Evolutionary conservation across 164 flowering plant species (phyloP).

Genomic region (Magnolia sinica): DNA sequence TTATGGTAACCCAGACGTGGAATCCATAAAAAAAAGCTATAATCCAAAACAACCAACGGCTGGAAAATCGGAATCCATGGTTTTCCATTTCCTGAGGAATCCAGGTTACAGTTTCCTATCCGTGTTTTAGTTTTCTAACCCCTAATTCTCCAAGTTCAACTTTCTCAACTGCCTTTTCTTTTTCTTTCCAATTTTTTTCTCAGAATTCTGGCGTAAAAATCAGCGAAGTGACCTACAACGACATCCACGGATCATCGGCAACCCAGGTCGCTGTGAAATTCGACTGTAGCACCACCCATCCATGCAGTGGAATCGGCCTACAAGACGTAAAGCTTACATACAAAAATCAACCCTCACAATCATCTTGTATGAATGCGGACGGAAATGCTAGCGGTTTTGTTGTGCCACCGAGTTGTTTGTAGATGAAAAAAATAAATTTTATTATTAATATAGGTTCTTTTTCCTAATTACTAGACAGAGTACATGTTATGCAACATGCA

Average conservation of each 20-base stretch:
- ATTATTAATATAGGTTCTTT: no score
- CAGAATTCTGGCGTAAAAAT: conserved; percentile 43
- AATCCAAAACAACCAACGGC: no score
- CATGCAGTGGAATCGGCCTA: conserved; percentile 37
- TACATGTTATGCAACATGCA: no score
- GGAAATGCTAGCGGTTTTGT: conserved; percentile 18
- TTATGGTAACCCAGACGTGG: no score
- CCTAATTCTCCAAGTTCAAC: not conserved
- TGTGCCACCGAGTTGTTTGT: conserved; percentile 8
- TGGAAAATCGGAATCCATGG: no score
- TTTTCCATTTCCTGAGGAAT: no score
- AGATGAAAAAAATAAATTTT: conserved; percentile 8
- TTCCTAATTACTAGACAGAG: not conserved
- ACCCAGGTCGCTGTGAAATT: conserved; percentile 46
- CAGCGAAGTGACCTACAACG: conserved; percentile 33
- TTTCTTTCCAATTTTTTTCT: not conserved
- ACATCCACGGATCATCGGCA: conserved; percentile 53
- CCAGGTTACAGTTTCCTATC: no score
- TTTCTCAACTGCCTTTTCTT: no score
- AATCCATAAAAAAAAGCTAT: no score
- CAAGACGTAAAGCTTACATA: conserved; percentile 43
- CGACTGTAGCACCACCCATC: conserved; percentile 43
- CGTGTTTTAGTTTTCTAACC: not conserved
- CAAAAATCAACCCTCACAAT: conserved; percentile 17
- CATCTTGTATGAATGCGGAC: conserved; percentile 25